Evolutionary conservation across 2,329 filamentous ascomycete species (phyloP).

Genomic region (Acephala macrosclerotiorum): DNA sequence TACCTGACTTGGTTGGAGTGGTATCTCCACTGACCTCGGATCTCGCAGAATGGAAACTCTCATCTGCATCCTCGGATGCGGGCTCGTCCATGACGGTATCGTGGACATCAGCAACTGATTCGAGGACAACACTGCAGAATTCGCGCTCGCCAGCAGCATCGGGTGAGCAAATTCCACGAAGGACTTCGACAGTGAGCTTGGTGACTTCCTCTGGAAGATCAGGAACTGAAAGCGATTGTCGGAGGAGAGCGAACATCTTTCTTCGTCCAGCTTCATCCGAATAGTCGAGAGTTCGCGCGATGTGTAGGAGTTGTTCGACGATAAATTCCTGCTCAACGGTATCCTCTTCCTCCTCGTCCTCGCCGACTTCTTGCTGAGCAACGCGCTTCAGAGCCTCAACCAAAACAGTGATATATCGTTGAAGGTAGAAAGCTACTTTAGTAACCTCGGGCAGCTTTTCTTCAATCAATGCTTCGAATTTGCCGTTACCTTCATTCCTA

Average conservation of each 20-base stretch:
- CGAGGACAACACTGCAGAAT: slow-evolving; percentile 85
- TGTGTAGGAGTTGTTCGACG: slow-evolving; percentile 92
- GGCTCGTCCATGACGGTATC: slow-evolving; percentile 84
- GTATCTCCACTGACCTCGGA: slow-evolving; percentile 80
- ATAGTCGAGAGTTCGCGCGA: slow-evolving; percentile 91
- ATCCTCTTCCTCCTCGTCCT: slow-evolving; percentile 78
- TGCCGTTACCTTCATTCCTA: slow-evolving; percentile 74
- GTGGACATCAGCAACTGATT: slow-evolving; percentile 95
- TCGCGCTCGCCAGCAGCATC: slow-evolving; percentile 79
- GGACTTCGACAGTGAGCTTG: slow-evolving; percentile 81
- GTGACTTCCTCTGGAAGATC: slow-evolving; percentile 93
- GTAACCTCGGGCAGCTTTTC: slow-evolving; percentile 97
- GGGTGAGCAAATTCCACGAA: slow-evolving; percentile 83
- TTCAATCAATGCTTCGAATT: slow-evolving; percentile 79
- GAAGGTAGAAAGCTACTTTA: slow-evolving; percentile 84
- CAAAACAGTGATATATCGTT: slow-evolving; percentile 77
- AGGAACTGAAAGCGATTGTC: slow-evolving; percentile 84
- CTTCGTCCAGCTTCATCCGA: slow-evolving; percentile 95
- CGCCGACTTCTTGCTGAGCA: slow-evolving; percentile 59
- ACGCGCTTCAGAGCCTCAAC: slow-evolving; percentile 68
- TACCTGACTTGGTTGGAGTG: slow-evolving; percentile 54
- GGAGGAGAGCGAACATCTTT: slow-evolving; percentile 93
- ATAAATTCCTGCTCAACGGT: slow-evolving; percentile 93
- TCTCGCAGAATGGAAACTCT: slow-evolving; percentile 92
- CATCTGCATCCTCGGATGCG: slow-evolving; percentile 66